Percentiles rank a stretch among this genome's conserved stretches.
These are phyloP conservation scores for Cryphonectria radicalis DNA, from an alignment of 2,329 filamentous ascomycete genomes.

Conservation along the genomic window DNA sequence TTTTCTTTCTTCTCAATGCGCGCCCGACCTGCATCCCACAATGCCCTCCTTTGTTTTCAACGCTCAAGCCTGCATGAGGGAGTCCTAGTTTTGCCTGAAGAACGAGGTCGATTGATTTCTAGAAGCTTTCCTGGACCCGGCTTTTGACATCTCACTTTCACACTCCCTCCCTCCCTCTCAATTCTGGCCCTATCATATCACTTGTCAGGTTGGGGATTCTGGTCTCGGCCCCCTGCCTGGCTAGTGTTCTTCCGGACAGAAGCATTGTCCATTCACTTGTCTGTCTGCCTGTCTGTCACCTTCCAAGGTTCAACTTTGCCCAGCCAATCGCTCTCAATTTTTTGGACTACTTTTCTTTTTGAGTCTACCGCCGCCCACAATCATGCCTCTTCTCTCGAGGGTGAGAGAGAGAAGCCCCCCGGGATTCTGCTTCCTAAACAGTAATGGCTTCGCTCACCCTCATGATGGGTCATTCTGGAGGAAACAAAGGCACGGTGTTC, in stretches of 20 bases:
- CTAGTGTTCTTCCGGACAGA: constrained; percentile 7
- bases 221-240: background rate
- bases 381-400: background rate
- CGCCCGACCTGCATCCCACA: background rate
- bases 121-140: constrained; percentile 6
- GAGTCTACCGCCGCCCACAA: background rate
- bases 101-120: background rate
- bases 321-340: background rate
- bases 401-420: background rate
- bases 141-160: background rate
- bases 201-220: background rate
- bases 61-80: background rate
- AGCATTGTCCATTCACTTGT: background rate
- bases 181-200: background rate
- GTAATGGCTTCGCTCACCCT: background rate
- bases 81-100: background rate
- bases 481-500: background rate
- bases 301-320: background rate
- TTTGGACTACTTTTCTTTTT: too few species aligned
- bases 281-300: background rate
- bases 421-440: background rate
- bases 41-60: background rate
- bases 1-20: background rate
- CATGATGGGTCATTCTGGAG: background rate
- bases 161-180: background rate